Evolutionary conservation across 805 yeast species (phyloP).

Genomic region (Myxozyma lipomycoides): DNA sequence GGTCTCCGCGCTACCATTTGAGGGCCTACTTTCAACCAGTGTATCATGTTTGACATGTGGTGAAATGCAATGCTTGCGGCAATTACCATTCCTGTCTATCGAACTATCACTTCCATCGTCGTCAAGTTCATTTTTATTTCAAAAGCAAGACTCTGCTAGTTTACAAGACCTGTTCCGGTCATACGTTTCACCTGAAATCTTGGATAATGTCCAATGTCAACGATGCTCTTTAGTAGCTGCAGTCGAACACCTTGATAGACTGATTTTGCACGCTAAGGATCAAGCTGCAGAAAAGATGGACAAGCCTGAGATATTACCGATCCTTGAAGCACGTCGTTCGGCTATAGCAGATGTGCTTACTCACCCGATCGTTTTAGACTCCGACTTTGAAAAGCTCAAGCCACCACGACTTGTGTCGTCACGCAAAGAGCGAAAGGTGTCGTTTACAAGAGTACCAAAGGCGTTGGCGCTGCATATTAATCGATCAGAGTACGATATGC

Average conservation of each 20-base stretch:
- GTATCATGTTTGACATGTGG: constrained; percentile 90
- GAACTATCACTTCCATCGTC: constrained; percentile 31
- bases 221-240: constrained; percentile 66
- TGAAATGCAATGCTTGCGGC: constrained; percentile 87
- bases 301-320: constrained; percentile 19
- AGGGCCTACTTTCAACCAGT: constrained; percentile 82
- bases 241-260: constrained; percentile 32
- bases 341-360: constrained; percentile 52
- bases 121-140: constrained; percentile 1
- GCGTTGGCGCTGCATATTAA: constrained; percentile 81
- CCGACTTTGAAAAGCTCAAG: constrained; percentile 66
- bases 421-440: constrained; percentile 77
- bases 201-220: constrained; percentile 92
- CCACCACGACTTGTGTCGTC: constrained; percentile 55
- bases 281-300: background rate
- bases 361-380: constrained; percentile 73
- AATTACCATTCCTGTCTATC: constrained; percentile 56
- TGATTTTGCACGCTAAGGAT: constrained; percentile 14
- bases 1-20: constrained; percentile 55
- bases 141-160: constrained; percentile 8
- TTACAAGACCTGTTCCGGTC: constrained; percentile 44
- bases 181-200: constrained; percentile 77
- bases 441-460: constrained; percentile 77
- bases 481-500: constrained; percentile 87
- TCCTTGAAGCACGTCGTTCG: constrained; percentile 46